A percentile compares a stretch with the other conserved stretches of the same genome.
These are phyloP conservation scores for Heliamphora pulchella DNA, from an alignment of 179 eudicot genomes.

Conservation along the genomic window DNA sequence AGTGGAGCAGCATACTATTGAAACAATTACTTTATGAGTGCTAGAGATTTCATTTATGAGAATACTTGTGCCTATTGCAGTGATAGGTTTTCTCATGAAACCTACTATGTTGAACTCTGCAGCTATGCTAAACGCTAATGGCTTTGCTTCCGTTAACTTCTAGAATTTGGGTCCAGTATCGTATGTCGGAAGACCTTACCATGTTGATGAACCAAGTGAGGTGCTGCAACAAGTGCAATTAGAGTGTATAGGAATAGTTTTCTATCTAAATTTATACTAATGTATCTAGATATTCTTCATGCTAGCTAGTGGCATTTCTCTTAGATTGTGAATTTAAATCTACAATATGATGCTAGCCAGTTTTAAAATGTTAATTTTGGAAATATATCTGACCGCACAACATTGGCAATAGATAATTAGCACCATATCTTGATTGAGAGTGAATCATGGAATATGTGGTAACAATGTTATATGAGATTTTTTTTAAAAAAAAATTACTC, in stretches of 20 bases:
- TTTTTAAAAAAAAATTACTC: too few relatives aligned
- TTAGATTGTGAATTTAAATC: not conserved
- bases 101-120: not conserved
- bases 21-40: not conserved
- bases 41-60: not conserved
- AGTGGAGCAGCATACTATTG: not conserved
- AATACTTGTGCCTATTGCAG: not conserved
- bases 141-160: not conserved
- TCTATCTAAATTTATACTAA: not conserved
- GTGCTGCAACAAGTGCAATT: conserved; percentile 45
- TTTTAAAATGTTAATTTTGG: too few relatives aligned
- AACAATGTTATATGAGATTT: too few relatives aligned
- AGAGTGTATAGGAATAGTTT: conserved; percentile 48
- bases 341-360: too few relatives aligned
- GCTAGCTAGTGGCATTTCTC: not conserved
- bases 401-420: too few relatives aligned
- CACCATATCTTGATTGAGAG: too few relatives aligned
- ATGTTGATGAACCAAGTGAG: conserved; percentile 41
- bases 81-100: not conserved
- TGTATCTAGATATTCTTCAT: not conserved
- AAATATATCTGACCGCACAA: too few relatives aligned
- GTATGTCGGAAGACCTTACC: conserved; percentile 31
- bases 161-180: conserved; percentile 16
- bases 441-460: too few relatives aligned
- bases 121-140: not conserved